Conservation (phyloP, 192 early-diverging fungal genomes). For the Coemansia asiatica region DNA sequence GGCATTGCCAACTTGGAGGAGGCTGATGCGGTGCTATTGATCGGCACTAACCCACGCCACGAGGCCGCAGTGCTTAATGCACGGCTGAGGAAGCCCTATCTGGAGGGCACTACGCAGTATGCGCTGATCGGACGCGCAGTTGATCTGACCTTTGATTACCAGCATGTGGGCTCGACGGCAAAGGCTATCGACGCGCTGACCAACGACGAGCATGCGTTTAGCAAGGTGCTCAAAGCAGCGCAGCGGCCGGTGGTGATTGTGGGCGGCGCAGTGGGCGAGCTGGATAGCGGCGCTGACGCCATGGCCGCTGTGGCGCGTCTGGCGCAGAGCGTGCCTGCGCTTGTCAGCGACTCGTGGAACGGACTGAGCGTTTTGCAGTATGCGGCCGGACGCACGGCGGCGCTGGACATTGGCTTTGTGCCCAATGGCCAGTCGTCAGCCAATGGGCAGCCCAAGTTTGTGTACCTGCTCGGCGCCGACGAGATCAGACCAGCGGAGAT, state of each 20-base stretch:
- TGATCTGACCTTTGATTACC: conserved; percentile 89
- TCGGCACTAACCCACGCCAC: conserved; percentile 95
- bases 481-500: conserved; percentile 74
- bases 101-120: conserved; percentile 76
- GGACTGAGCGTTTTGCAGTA: conserved; percentile 90
- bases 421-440: conserved; percentile 55
- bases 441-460: conserved; percentile 58
- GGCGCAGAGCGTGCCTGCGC: conserved; percentile 64
- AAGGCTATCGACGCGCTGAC: conserved; percentile 69
- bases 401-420: conserved; percentile 86
- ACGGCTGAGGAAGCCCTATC: conserved; percentile 90
- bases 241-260: conserved; percentile 91
- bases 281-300: conserved; percentile 64
- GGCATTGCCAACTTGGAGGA: conserved; percentile 87
- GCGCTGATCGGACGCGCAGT: conserved; percentile 76
- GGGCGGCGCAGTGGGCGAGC: conserved; percentile 77
- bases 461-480: conserved; percentile 94
- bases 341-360: conserved; percentile 81
- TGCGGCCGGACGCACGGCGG: conserved; percentile 83
- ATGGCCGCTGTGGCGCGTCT: conserved; percentile 76
- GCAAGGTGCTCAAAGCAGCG: conserved; percentile 71
- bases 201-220: conserved; percentile 70
- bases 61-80: conserved; percentile 96
- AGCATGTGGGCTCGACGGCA: conserved; percentile 71
- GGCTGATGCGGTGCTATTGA: conserved; percentile 86